A percentile compares a stretch with the other conserved stretches of the same genome.
phyloP scores from a whole-genome alignment of 352 stramenopile species.

The Phytophthora fragariae region DNA sequence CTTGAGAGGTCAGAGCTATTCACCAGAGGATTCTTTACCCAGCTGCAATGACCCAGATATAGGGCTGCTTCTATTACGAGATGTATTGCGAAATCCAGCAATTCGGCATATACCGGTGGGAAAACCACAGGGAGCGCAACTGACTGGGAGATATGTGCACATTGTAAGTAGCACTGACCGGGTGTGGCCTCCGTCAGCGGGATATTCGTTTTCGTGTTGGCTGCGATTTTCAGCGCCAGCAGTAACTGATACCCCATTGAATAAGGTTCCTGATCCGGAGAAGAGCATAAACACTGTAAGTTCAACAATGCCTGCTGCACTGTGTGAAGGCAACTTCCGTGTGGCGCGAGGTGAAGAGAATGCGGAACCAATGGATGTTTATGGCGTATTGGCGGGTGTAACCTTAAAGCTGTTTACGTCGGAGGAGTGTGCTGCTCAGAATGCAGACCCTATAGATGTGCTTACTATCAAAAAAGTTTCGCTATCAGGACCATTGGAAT shows the following conservation, averaged over 20 bases:
- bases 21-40: constrained; percentile 3
- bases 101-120: constrained; percentile 68
- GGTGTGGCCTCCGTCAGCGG: constrained; percentile 71
- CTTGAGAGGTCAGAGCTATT: constrained; percentile 33
- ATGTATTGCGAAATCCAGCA: constrained; percentile 44
- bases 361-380: constrained; percentile 42
- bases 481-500: constrained; percentile 42
- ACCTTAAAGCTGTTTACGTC: constrained; percentile 67
- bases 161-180: constrained; percentile 68
- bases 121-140: constrained; percentile 54
- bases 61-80: constrained; percentile 56
- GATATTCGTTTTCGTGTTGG: constrained; percentile 85
- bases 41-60: constrained; percentile 27
- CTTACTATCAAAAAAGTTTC: constrained; percentile 56
- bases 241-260: not conserved
- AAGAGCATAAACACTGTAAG: not conserved
- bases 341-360: constrained; percentile 54
- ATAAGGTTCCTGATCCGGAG: not conserved
- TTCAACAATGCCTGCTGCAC: constrained; percentile 42
- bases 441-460: constrained; percentile 42
- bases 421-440: constrained; percentile 40
- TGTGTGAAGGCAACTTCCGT: constrained; percentile 68
- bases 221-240: constrained; percentile 52
- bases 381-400: constrained; percentile 70
- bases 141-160: constrained; percentile 72